Evolutionary conservation across 768 basidiomycete genomes (phyloP).

Genomic region (Mycena venus): DNA sequence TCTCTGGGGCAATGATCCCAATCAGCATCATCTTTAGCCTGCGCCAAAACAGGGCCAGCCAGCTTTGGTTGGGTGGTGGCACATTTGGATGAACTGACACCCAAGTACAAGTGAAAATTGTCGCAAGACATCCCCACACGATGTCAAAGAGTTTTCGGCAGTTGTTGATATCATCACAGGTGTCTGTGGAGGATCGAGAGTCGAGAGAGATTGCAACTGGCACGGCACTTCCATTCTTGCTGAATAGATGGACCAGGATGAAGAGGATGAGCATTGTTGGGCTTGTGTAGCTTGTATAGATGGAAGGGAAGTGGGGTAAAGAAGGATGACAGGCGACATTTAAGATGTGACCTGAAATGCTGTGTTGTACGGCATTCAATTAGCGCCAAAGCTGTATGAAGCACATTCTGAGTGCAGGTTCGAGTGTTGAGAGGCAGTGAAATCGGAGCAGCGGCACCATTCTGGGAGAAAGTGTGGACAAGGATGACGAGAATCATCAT

Average conservation of each 20-base stretch:
- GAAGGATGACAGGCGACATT: neutral
- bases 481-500: neutral
- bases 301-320: neutral
- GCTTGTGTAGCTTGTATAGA: too few relatives aligned
- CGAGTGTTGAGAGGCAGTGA: neutral
- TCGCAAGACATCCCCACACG: slow-evolving; percentile 36
- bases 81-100: slow-evolving; percentile 35
- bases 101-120: slow-evolving; percentile 39
- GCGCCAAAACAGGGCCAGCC: too few relatives aligned
- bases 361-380: neutral
- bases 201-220: too few relatives aligned
- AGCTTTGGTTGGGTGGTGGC: too few relatives aligned
- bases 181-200: too few relatives aligned
- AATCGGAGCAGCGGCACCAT: neutral
- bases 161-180: too few relatives aligned
- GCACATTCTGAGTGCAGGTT: neutral
- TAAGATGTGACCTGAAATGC: neutral
- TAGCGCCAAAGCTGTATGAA: too few relatives aligned
- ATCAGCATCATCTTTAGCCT: too few relatives aligned
- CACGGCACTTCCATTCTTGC: too few relatives aligned
- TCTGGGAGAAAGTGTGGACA: neutral
- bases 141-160: too few relatives aligned
- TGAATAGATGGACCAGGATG: neutral
- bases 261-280: neutral
- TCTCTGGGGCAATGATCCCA: too few relatives aligned